A percentile compares a stretch with the other conserved stretches of the same genome.
Conservation (phyloP, 345 rosid species). For the Arabidopsis thaliana region TAIR10.1 NC_003074.8:1338001-1338500, state of each 20-base stretch:
- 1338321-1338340: constrained; percentile 41
- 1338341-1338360: constrained; percentile 13
- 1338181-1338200: constrained; percentile 20
- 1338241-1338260: constrained; percentile 38
- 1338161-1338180: background rate
- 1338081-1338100: constrained; percentile 33
- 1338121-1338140: background rate
- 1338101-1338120: constrained; percentile 36
- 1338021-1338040: constrained; percentile 37
- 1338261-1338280: constrained; percentile 44
- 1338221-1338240: constrained; percentile 39
- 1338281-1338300: constrained; percentile 42
- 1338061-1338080: constrained; percentile 36
- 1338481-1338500: background rate
- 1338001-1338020: constrained; percentile 47
- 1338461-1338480: background rate
- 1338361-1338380: constrained; percentile 31
- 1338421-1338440: constrained; percentile 5
- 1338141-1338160: constrained; percentile 27
- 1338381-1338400: constrained; percentile 35
- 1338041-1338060: constrained; percentile 35
- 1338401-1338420: constrained; percentile 31
- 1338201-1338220: constrained; percentile 36
- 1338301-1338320: constrained; percentile 40
- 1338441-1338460: constrained; percentile 6